Evolutionary conservation across 2,329 filamentous ascomycete genomes (phyloP), one percentile per base, ranked within the genome.

Genomic region (Phaeoacremonium minimum): DNA sequence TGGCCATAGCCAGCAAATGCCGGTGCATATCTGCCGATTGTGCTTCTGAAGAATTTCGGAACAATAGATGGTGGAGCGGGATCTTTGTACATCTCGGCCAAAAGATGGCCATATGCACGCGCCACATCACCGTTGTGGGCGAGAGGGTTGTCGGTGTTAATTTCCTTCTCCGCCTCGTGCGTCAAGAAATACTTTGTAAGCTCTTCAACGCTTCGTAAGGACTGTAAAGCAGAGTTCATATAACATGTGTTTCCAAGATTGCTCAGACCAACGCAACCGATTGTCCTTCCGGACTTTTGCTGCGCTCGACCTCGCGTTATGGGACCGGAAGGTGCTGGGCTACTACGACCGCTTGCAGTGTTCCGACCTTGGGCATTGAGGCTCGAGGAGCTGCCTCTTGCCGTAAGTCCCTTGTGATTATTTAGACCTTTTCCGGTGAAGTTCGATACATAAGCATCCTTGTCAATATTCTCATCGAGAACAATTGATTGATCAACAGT

Each of bases 161-260:
- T 74, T 52, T 98, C 91, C 35, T 73, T 67, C 50, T 84, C 79
- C 62, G 87, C 89, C 43, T 83, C 75, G 41, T 81, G 75, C 34
- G 77, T 72, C 33, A 96, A 62, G 60, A 98, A 97, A 60, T 95
- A 98, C 52, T 89, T 83, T 5, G 88, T 91, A 45, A 98, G 67
- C 60, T 98, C 93, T 55, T 95, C 87, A 0, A 96, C 89, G 49
- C 87, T 94, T 34, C 91, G 82, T 35, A 98, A 79, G 57, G 93
- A 98, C 57, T 98, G 93, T 37, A 97, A 70, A 8, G 93, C 93
- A 15, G 91, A 95, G 61, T 97, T 97, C 90, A 97, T 96, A 65
- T 98, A 98, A 63, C 93, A 98, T 0, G 93, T 97, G 53, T 98
- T 98, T 33, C 93, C 93, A 12, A 98, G 67, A 53, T 98, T 98